phyloP scores from a whole-genome alignment of 2,329 filamentous ascomycete species.

The Nannizziopsis arthrosporioides region DNA sequence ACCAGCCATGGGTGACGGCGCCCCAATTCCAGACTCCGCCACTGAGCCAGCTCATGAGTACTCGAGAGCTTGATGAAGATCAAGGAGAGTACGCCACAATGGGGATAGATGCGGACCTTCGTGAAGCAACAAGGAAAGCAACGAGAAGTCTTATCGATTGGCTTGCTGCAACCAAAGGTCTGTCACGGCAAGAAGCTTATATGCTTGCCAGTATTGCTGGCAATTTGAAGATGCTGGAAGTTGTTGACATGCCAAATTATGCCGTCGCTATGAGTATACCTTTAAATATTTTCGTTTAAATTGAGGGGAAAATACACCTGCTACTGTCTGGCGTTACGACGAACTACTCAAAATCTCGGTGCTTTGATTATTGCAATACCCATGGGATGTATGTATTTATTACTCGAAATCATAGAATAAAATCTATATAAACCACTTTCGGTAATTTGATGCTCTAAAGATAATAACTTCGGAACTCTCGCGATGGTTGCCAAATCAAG shows the following conservation, averaged over 20 bases:
- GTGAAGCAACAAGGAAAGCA: conserved; percentile 41
- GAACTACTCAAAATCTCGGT: too few relatives aligned
- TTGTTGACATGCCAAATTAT: conserved; percentile 45
- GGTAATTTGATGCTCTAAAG: too few relatives aligned
- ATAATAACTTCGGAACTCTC: too few relatives aligned
- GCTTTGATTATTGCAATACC: too few relatives aligned
- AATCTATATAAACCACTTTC: too few relatives aligned
- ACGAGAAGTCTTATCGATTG: conserved; percentile 40
- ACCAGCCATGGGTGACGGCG: conserved; percentile 36
- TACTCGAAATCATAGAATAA: too few relatives aligned
- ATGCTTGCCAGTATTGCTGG: conserved; percentile 43
- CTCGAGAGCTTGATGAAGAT: conserved; percentile 20
- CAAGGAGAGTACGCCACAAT: conserved; percentile 38
- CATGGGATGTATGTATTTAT: too few relatives aligned
- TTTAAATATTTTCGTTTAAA: conserved; percentile 35
- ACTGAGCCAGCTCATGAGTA: conserved; percentile 16
- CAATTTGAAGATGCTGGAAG: conserved; percentile 42
- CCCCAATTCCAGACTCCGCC: conserved; percentile 38
- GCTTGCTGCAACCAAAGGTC: conserved; percentile 37
- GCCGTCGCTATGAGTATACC: conserved; percentile 41
- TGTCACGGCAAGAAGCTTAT: conserved; percentile 40
- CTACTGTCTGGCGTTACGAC: too few relatives aligned
- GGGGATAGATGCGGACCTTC: conserved; percentile 39
- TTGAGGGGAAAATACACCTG: too few relatives aligned
- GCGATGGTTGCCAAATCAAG: too few relatives aligned